Evolutionary conservation across 129 eudicot genomes (phyloP), one percentile per base, ranked within the genome.

Genomic region (Flaveria brownii): DNA sequence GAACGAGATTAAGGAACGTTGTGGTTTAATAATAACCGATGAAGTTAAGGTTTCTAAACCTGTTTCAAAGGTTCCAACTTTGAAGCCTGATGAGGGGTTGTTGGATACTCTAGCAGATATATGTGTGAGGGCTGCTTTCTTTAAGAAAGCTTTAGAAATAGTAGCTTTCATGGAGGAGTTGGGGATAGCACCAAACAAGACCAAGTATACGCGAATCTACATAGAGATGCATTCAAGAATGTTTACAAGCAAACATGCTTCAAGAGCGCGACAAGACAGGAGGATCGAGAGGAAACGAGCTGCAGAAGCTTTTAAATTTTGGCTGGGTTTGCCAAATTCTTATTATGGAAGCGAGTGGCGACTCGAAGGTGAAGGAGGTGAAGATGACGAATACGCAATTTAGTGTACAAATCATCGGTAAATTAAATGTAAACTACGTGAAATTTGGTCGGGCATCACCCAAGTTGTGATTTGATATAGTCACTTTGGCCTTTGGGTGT

Each of bases 191-290:
- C 93, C 97, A 50, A 88, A 95, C 56, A 95, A 89, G 85, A 87
- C 92, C 45, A 95, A 95, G 81, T 91, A 84, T 77, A 89, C 89
- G 9, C 89, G 91, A 72, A 95, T 95, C 6, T 95, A 95, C 20
- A 92, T 91, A 42, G 99, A 95, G 85, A 95, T 95, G 99, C 99
- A 95, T 84, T 91, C 99, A 9, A 95, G 95, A 84, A 95, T 95
- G 99, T 95, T 95, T 83, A 95, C 97, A 2, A 95, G 99, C 66
- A 95, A 95, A 83, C 97, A 95, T 74, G 99, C 97, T 20, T 95
- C 97, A 12, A 80, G 86, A 86, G 99, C 99, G 3, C 87, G 99
- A 86, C 94, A 85, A 73, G 99, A 95, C 49, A 73, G 95, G 68
- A 88, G 99, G 57, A 65, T 66, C 49, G 99, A 95, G 68, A 89